Conservation (phyloP, 345 rosid genomes). For the Corchorus olitorius region DNA sequence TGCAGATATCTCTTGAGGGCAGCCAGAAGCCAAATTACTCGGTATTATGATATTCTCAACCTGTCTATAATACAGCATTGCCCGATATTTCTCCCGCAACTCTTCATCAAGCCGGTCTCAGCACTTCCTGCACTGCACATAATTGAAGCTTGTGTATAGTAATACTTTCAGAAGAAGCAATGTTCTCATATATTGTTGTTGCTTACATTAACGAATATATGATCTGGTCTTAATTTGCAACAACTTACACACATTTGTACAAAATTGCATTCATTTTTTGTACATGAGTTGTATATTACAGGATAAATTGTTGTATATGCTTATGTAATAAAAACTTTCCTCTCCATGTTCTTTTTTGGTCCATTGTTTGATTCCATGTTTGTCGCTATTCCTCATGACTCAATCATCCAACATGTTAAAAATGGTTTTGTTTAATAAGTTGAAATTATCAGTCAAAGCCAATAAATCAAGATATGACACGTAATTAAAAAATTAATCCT, state of each 20-base stretch:
- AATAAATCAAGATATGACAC: too few species aligned
- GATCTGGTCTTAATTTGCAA: not conserved
- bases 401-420: not conserved
- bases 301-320: not conserved
- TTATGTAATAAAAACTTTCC: too few species aligned
- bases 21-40: slow-evolving; percentile 17
- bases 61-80: too few species aligned
- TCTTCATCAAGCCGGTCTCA: not conserved
- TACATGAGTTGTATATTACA: slow-evolving; percentile 22
- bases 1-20: slow-evolving; percentile 45
- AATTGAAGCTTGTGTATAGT: slow-evolving; percentile 15
- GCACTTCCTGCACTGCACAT: slow-evolving; percentile 13
- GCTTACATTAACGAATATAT: not conserved
- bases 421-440: too few species aligned
- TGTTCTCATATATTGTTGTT: not conserved
- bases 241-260: slow-evolving; percentile 10
- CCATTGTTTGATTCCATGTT: not conserved
- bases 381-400: not conserved
- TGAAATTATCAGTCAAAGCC: too few species aligned
- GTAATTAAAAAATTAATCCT: too few species aligned
- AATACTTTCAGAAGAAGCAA: not conserved
- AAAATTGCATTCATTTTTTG: slow-evolving; percentile 9
- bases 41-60: not conserved
- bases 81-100: not conserved
- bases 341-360: not conserved